Percentiles rank a stretch among this genome's conserved stretches.
phyloP scores from a whole-genome alignment of 257 asterid genomes.

The Penstemon newberryi region DNA sequence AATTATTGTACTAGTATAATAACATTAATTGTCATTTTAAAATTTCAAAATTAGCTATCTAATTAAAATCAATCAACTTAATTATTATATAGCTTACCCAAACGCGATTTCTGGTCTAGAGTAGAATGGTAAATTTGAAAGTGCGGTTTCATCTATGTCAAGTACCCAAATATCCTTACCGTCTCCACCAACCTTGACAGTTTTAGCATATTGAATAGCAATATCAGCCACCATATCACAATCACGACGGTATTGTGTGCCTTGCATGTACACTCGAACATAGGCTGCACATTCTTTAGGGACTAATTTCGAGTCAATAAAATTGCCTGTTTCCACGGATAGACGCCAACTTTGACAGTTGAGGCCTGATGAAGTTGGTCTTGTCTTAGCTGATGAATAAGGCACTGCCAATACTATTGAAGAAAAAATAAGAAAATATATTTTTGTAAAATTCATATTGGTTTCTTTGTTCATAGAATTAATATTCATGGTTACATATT shows the following conservation, averaged over 20 bases:
- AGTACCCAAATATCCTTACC: slow-evolving; percentile 52
- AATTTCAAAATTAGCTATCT: background rate
- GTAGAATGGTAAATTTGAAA: slow-evolving; percentile 46
- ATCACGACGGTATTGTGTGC: slow-evolving; percentile 48
- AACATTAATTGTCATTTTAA: too few relatives aligned
- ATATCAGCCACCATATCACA: slow-evolving; percentile 41
- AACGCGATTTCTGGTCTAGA: slow-evolving; percentile 42
- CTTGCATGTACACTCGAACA: slow-evolving; percentile 51
- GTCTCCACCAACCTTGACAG: slow-evolving; percentile 26
- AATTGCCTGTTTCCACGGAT: too few relatives aligned
- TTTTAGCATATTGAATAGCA: slow-evolving; percentile 43
- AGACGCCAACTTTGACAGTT: too few relatives aligned
- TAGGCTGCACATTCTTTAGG: slow-evolving; percentile 11
- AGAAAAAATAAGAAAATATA: too few relatives aligned
- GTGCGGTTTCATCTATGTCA: slow-evolving; percentile 52
- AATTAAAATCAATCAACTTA: background rate
- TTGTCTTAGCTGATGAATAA: too few relatives aligned
- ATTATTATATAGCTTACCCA: slow-evolving; percentile 33
- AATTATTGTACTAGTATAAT: too few relatives aligned
- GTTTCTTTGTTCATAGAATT: too few relatives aligned
- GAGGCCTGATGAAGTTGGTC: too few relatives aligned
- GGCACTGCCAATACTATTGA: too few relatives aligned
- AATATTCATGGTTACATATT: too few relatives aligned
- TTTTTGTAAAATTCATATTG: too few relatives aligned
- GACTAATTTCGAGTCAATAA: too few relatives aligned